These are phyloP conservation scores for Nannochloropsis salina DNA, from an alignment of 108 stramenopile genomes.

Conservation along the genomic window DNA sequence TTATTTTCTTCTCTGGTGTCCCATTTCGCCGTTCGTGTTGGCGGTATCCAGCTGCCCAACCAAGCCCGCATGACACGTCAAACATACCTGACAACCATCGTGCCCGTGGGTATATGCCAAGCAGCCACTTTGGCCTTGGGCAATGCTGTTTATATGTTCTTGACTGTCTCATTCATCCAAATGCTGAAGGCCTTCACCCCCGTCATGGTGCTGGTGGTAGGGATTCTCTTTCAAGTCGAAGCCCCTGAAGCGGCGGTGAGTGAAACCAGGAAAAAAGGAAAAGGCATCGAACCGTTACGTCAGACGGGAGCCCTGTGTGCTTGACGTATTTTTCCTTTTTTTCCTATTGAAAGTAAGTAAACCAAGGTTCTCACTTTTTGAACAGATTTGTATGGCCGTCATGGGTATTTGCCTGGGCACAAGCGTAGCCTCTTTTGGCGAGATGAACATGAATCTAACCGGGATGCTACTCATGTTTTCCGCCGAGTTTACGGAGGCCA, in stretches of 20 bases:
- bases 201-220: slow-evolving; percentile 32
- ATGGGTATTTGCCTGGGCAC: slow-evolving; percentile 37
- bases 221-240: slow-evolving; percentile 30
- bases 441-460: slow-evolving; percentile 21
- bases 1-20: background rate
- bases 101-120: slow-evolving; percentile 19
- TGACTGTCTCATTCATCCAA: slow-evolving; percentile 41
- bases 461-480: background rate
- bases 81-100: background rate
- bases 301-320: too few species aligned
- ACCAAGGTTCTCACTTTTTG: background rate
- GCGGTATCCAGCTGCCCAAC: background rate
- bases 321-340: background rate
- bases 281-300: too few species aligned
- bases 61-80: background rate
- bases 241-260: background rate
- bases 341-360: background rate
- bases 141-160: slow-evolving; percentile 26
- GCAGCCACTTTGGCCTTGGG: slow-evolving; percentile 12
- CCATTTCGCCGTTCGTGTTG: background rate
- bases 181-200: slow-evolving; percentile 48
- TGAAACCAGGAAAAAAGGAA: background rate
- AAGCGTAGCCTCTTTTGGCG: slow-evolving; percentile 22
- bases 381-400: slow-evolving; percentile 18
- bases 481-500: background rate